These are phyloP conservation scores for Deinandra increscens DNA, from an alignment of 129 eudicot species.

Conservation along the genomic window DNA sequence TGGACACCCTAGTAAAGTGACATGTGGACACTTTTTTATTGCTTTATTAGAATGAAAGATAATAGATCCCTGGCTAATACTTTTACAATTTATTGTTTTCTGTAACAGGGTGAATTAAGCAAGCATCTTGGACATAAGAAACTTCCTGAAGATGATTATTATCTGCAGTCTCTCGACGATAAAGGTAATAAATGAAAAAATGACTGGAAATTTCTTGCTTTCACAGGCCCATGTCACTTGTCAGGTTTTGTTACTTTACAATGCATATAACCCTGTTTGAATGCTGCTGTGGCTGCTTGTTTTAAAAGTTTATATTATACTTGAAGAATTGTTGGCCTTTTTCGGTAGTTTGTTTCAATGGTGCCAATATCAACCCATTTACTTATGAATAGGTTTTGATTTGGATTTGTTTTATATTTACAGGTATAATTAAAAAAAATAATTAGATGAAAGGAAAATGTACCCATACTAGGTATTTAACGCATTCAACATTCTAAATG, in stretches of 20 bases:
- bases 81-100: not conserved
- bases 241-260: not conserved
- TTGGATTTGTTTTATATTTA: not conserved
- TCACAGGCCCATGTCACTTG: too few relatives aligned
- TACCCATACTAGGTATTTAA: too few relatives aligned
- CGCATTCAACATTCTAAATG: too few relatives aligned
- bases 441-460: too few relatives aligned
- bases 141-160: not conserved
- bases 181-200: too few relatives aligned
- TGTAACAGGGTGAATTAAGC: not conserved
- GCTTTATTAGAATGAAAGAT: too few relatives aligned
- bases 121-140: not conserved
- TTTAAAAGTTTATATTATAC: not conserved
- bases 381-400: not conserved
- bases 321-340: not conserved
- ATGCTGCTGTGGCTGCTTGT: not conserved
- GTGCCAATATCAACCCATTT: not conserved
- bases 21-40: too few relatives aligned
- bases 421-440: too few relatives aligned
- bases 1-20: too few relatives aligned
- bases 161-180: not conserved
- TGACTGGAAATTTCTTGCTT: too few relatives aligned
- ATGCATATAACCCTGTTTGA: conserved; percentile 9
- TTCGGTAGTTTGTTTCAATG: not conserved
- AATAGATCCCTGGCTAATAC: not conserved